A percentile compares a stretch with the other conserved stretches of the same genome.
Evolutionary conservation across 106 monocot species (phyloP).

Genomic region (Phalaenopsis aphrodite): DNA sequence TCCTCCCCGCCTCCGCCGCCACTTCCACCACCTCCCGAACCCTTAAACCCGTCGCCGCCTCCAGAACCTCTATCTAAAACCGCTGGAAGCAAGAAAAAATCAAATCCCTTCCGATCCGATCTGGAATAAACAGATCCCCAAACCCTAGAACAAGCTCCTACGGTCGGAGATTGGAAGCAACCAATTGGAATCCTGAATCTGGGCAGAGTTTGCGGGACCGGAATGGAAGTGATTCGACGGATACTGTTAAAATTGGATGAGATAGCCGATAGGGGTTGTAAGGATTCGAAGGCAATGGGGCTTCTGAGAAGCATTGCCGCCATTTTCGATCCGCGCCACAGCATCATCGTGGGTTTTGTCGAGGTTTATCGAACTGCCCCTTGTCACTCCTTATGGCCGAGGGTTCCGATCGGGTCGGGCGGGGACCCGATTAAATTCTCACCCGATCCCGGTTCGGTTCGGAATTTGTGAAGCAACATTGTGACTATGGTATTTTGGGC

Average conservation of each 20-base stretch:
- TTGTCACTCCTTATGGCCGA: too few species aligned
- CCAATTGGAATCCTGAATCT: background rate
- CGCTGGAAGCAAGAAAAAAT: slow-evolving; percentile 1
- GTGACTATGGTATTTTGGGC: too few species aligned
- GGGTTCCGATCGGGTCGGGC: too few species aligned
- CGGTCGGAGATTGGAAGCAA: background rate
- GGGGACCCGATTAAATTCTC: too few species aligned
- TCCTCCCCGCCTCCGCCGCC: slow-evolving; percentile 19
- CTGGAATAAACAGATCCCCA: slow-evolving; percentile 5
- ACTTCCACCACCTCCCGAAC: slow-evolving; percentile 10
- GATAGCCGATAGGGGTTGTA: background rate
- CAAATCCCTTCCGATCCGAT: slow-evolving; percentile 9
- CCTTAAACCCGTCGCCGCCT: slow-evolving; percentile 5
- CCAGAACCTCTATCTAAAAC: slow-evolving; percentile 13
- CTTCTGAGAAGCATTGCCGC: slow-evolving; percentile 16
- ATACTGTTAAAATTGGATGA: background rate
- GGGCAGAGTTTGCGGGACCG: background rate
- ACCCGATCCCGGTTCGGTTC: too few species aligned
- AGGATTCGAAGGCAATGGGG: background rate
- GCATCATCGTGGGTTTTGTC: background rate
- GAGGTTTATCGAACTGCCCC: background rate
- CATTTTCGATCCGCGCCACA: slow-evolving; percentile 4
- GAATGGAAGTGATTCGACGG: background rate
- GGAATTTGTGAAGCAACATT: too few species aligned
- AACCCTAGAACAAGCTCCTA: background rate